A percentile compares a stretch with the other conserved stretches of the same genome.
These are phyloP conservation scores for Kazachstania martiniae DNA, from an alignment of 805 yeast genomes.

Conservation along the genomic window DNA sequence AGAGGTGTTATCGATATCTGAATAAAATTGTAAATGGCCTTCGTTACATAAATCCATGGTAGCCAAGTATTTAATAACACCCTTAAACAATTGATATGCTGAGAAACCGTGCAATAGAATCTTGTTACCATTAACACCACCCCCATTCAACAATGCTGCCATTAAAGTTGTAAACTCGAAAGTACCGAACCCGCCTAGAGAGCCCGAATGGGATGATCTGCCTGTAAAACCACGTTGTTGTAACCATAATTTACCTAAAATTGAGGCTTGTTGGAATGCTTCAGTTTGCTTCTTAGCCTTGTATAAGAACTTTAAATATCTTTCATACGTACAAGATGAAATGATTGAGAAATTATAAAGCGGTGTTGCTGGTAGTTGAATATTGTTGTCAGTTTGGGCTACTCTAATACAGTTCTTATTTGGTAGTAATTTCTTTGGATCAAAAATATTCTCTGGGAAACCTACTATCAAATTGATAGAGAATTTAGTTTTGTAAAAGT, in stretches of 20 bases:
- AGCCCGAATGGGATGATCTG: conserved; percentile 40
- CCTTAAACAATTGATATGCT: conserved; percentile 87
- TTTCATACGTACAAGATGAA: conserved; percentile 55
- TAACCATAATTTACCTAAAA: conserved; percentile 82
- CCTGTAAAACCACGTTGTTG: conserved; percentile 76
- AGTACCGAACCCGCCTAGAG: conserved; percentile 72
- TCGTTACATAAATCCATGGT: conserved; percentile 54
- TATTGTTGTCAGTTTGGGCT: conserved; percentile 36
- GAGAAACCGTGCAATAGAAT: conserved; percentile 81
- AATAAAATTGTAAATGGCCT: conserved; percentile 61
- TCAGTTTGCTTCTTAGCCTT: conserved; percentile 66
- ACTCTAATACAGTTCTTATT: conserved; percentile 76
- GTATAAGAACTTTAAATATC: conserved; percentile 66
- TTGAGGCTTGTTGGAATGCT: conserved; percentile 77
- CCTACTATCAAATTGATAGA: conserved; percentile 64
- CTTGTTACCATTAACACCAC: conserved; percentile 64
- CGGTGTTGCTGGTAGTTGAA: conserved; percentile 57
- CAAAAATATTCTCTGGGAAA: conserved; percentile 61
- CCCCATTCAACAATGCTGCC: conserved; percentile 77
- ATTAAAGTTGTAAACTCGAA: conserved; percentile 78
- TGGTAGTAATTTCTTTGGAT: conserved; percentile 63
- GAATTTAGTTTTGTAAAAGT: conserved; percentile 60
- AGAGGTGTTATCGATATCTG: conserved; percentile 24
- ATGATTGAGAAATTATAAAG: conserved; percentile 74
- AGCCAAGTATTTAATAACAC: conserved; percentile 72